Base-by-base conservation (phyloP, 2,329 filamentous ascomycete species). In the Ploettnerulaceae sp. region DNA sequence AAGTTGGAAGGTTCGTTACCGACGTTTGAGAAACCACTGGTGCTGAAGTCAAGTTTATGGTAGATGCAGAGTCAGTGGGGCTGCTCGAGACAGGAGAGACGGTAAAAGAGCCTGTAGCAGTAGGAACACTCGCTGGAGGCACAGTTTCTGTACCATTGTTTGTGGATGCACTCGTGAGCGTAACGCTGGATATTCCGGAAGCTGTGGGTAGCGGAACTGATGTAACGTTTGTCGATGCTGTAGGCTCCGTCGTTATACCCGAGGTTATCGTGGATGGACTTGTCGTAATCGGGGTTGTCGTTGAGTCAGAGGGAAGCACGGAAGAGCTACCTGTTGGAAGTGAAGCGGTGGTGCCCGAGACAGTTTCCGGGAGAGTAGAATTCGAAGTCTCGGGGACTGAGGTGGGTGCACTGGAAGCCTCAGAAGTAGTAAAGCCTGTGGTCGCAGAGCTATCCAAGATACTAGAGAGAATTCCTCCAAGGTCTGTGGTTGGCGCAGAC, bases 391-490 rank as follows among this genome's bases (percentile, higher is more conserved):
- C 37, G 14, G 37, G 37, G 29, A 22, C 11, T 2, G 22, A 6
- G 2, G 29, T 40, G 5, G 44, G 36, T 32, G 29, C 12, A 17
- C 7, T 34, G 3, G 39, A 29, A 5, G 29, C 6, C n/a, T 33
- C 35, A 33, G 34, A 37, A 17, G 26, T 40, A 20, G 32, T 29
- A 11, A 32, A 32, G 9, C 24, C 33, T 15, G 18, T 34, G 12
- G 17, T 33, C 9, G 40, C 8, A n/a, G 39, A 11, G 26, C 26
- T 29, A 12, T 26, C 36, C 9, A 51, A 24, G 38, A 52, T 49
- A 32, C 49, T 49, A 11, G 49, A 52, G 20, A 52, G 33, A 24
- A 52, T 43, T 20, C 42, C 35, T 28, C 42, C 41, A 11, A 52
- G 38, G 22, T 26, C 35, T 2, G 40, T 44, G 12, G 48, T 28